These are phyloP conservation scores for Fonsecaea nubica DNA, from an alignment of 2,329 filamentous ascomycete genomes.

Conservation along the genomic window DNA sequence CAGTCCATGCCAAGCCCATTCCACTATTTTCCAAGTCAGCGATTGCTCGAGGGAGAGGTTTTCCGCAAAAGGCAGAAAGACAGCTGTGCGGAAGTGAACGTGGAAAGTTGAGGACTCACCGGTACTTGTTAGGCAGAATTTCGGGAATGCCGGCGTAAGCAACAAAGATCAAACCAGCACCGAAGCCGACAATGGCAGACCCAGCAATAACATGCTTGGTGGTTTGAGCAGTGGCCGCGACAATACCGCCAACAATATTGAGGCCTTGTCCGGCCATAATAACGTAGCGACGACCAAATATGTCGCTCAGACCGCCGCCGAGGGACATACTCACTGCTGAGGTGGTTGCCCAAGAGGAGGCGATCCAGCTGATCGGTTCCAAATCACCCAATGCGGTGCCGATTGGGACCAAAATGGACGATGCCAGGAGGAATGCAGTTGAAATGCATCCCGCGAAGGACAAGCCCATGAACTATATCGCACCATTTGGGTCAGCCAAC, in stretches of 20 bases:
- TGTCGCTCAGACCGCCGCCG: slow-evolving; percentile 46
- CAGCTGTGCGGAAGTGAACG: slow-evolving; percentile 25
- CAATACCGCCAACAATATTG: slow-evolving; percentile 48
- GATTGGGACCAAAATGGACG: slow-evolving; percentile 30
- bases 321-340: slow-evolving; percentile 40
- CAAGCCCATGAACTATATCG: slow-evolving; percentile 25
- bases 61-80: background rate
- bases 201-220: slow-evolving; percentile 49
- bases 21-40: slow-evolving; percentile 42
- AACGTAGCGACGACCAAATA: slow-evolving; percentile 48
- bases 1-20: slow-evolving; percentile 50
- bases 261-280: slow-evolving; percentile 43
- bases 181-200: slow-evolving; percentile 44
- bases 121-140: slow-evolving; percentile 49
- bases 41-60: background rate
- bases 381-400: slow-evolving; percentile 25
- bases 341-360: slow-evolving; percentile 26
- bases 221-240: slow-evolving; percentile 46
- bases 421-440: slow-evolving; percentile 42
- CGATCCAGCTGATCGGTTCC: slow-evolving; percentile 27
- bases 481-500: background rate
- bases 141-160: slow-evolving; percentile 47
- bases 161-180: slow-evolving; percentile 49
- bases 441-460: slow-evolving; percentile 40
- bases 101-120: slow-evolving; percentile 43